Evolutionary conservation across 1,284 basidiomycete genomes (phyloP).

Genomic region (Marasmius oreades): DNA sequence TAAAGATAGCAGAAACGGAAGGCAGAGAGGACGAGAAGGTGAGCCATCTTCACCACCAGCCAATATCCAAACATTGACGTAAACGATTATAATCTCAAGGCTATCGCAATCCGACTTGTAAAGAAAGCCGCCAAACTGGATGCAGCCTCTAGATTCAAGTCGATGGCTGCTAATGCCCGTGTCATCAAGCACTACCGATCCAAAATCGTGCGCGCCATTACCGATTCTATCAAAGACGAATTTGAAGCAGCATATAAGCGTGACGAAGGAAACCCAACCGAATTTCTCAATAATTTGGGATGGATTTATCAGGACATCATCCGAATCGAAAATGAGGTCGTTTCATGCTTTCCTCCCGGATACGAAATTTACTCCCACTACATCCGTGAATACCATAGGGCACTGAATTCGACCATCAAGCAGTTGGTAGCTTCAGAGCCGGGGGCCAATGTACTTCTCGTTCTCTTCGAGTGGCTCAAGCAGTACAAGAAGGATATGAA

Average conservation of each 20-base stretch:
- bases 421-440: constrained; percentile 74
- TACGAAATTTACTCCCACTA: constrained; percentile 86
- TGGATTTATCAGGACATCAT: constrained; percentile 98
- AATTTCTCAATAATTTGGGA: constrained; percentile 76
- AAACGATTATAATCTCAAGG: constrained; percentile 46
- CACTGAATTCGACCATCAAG: constrained; percentile 77
- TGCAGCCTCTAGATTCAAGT: constrained; percentile 86
- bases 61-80: constrained; percentile 1
- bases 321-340: constrained; percentile 83
- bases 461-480: constrained; percentile 91
- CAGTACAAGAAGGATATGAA: constrained; percentile 96
- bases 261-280: constrained; percentile 60
- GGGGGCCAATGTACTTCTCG: constrained; percentile 83
- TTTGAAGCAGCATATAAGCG: constrained; percentile 71
- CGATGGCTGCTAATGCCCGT: constrained; percentile 89
- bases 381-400: constrained; percentile 89
- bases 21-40: constrained; percentile 94
- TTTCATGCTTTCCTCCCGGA: constrained; percentile 88
- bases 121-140: constrained; percentile 90
- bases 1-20: constrained; percentile 95
- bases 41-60: constrained; percentile 1
- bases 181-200: constrained; percentile 95
- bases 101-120: constrained; percentile 89
- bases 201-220: constrained; percentile 83
- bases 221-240: constrained; percentile 70